Evolutionary conservation across 1,139 yeast genomes (phyloP), one percentile per base, ranked within the genome.

Genomic region (Hyphopichia khmerensis): DNA sequence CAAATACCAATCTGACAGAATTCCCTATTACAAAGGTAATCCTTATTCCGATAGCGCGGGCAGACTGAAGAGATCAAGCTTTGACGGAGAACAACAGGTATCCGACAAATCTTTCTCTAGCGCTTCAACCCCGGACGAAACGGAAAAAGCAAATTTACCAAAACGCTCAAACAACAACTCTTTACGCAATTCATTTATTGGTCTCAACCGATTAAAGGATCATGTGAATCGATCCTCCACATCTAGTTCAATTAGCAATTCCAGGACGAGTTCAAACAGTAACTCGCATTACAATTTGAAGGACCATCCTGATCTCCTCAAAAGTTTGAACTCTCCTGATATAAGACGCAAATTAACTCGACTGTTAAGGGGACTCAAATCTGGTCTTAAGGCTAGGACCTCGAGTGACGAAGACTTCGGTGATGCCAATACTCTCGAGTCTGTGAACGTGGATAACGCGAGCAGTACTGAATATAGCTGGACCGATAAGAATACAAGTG

Each of bases 141-240:
- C 34, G 3, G 60, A 59, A 29, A 65, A 61, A 30, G 64, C 76
- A 1, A 69, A 70, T 40, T 55, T 71, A 35, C 78, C 78, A 0
- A 60, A 59, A 35, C 41, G 60, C 14, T 64, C 73, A 4, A 54
- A 59, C 4, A 52, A 59, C 19, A 62, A 53, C 40, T 64, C 73
- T 4, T 46, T 62, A 4, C 55, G 60, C 13, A 69, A 59, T 47
- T 71, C 77, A 1, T 65, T 59, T 43, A 60, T 71, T 45, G 77
- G 77, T 1, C 60, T 72, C 43, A 71, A 69, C 47, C 47, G 75
- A 31, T 56, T 72, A 29, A 72, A 72, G 44, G 73, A 68, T n/a
- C 38, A 26, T 26, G 10, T 21, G 9, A n/a, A 15, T 10, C 15
- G 29, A 16, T 8, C 38, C 3, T 36, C 39, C 4, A 16, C 33